Conservation (phyloP, 73 alveolate genomes). For the Urostyla sp. region DNA sequence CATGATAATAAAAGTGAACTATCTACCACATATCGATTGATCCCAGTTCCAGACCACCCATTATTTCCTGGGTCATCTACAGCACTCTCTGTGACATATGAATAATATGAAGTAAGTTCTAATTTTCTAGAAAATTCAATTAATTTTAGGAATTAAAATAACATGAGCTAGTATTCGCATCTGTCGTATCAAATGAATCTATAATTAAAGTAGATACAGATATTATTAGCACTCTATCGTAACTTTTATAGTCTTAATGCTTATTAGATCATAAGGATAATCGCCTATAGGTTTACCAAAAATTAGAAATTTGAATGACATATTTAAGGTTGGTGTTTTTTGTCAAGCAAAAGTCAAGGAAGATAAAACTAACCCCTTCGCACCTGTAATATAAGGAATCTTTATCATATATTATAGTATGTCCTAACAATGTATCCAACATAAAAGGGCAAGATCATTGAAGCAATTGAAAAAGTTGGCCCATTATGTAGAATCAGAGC, state of each 20-base stretch:
- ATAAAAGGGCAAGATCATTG: conserved; percentile 54
- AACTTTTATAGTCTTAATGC: neutral
- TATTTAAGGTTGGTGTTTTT: conserved; percentile 60
- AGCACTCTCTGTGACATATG: conserved; percentile 31
- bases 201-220: neutral
- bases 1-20: neutral
- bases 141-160: conserved; percentile 21
- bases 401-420: neutral
- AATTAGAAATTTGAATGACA: conserved; percentile 42
- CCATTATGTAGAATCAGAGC: conserved; percentile 56
- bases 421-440: conserved; percentile 62
- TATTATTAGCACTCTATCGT: conserved; percentile 1
- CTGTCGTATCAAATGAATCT: conserved; percentile 45
- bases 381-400: conserved; percentile 11
- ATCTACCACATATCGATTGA: conserved; percentile 1
- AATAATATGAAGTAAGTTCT: conserved; percentile 19
- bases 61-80: conserved; percentile 54
- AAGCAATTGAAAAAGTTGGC: conserved; percentile 53
- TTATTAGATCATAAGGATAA: neutral
- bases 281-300: conserved; percentile 30
- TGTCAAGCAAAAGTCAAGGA: conserved; percentile 66
- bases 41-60: conserved; percentile 65
- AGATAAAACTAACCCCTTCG: conserved; percentile 34
- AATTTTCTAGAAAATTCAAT: neutral
- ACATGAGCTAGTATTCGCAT: conserved; percentile 36